Conservation (phyloP, 1,284 basidiomycete genomes). For the Lentinula novae-zelandiae region DNA sequence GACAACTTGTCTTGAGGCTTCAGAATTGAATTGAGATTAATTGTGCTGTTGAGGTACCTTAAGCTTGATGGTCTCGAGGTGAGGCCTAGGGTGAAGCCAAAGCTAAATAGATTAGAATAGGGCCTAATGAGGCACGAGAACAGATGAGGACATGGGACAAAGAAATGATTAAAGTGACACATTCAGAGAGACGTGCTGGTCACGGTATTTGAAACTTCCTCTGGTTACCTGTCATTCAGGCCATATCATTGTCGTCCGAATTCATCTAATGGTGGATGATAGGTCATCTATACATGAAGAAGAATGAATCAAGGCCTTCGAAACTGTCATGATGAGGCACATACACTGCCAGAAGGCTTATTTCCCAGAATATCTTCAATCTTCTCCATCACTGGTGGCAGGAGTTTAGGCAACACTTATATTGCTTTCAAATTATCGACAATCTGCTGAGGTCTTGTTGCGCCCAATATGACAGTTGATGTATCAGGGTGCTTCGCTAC, state of each 20-base stretch:
- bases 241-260: background rate
- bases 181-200: no score
- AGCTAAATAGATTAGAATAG: no score
- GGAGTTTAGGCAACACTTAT: conserved; percentile 59
- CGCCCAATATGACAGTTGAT: conserved; percentile 59
- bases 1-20: no score
- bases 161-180: no score
- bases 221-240: no score
- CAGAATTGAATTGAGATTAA: no score
- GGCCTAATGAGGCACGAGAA: no score
- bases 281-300: background rate
- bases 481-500: conserved; percentile 62
- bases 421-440: conserved; percentile 68
- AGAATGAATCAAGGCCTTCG: background rate
- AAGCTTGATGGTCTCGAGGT: no score
- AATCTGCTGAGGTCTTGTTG: conserved; percentile 38
- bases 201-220: no score
- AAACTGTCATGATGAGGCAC: conserved; percentile 4
- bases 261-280: background rate
- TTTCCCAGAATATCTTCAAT: conserved; percentile 56
- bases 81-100: no score
- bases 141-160: no score
- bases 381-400: conserved; percentile 49
- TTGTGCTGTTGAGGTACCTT: no score
- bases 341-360: conserved; percentile 30